Percentiles rank a stretch among this genome's conserved stretches.
Conservation (phyloP, 2,329 filamentous ascomycete species). For the Diaporthe sp. region DNA sequence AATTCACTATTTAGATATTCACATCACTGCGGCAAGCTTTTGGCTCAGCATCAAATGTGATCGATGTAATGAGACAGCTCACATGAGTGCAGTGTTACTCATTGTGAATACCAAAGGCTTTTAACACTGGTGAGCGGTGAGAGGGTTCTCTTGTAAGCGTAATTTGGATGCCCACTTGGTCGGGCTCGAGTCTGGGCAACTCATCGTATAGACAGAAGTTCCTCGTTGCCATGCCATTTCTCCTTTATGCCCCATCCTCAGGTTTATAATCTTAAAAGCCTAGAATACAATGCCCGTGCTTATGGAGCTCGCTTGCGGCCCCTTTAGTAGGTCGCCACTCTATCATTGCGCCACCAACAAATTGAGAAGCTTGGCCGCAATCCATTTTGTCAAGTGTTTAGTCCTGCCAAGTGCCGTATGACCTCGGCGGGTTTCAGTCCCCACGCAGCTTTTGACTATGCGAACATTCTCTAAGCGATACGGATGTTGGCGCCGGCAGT, state of each 20-base stretch:
- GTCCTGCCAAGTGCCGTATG: constrained; percentile 1
- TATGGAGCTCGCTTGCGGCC: not conserved
- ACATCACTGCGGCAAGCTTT: not conserved
- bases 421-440: constrained; percentile 11
- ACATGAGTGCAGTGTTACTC: not conserved
- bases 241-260: not conserved
- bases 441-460: not conserved
- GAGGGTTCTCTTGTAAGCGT: not conserved
- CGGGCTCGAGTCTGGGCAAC: not conserved
- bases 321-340: not conserved
- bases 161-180: not conserved
- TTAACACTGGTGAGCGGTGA: not conserved
- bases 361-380: not conserved
- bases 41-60: not conserved
- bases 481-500: not conserved
- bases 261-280: not conserved
- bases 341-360: not conserved
- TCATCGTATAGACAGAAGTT: not conserved
- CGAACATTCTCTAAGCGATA: not conserved
- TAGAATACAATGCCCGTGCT: not conserved
- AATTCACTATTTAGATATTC: not conserved
- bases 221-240: not conserved
- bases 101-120: not conserved
- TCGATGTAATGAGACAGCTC: not conserved
- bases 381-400: not conserved